Conservation (phyloP, 169 alveolate species). For the Cryptosporidium ubiquitum region DNA sequence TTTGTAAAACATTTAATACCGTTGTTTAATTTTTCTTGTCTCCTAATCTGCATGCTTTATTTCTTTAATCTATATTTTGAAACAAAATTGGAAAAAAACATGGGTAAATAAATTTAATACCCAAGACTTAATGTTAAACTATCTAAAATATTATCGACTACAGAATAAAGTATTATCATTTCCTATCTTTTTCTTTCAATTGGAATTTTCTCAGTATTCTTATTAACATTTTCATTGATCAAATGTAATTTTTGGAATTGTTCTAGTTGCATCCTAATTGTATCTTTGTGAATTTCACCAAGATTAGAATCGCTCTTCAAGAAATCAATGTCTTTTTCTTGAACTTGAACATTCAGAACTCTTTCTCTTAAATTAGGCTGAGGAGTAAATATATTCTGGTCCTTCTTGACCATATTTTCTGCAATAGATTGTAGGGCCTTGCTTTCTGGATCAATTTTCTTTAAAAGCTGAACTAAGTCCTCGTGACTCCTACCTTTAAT, state of each 20-base stretch:
- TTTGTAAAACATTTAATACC: neutral
- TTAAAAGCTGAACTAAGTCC: conserved; percentile 46
- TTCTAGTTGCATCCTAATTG: conserved; percentile 72
- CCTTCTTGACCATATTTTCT: conserved; percentile 47
- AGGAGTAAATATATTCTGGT: conserved; percentile 27
- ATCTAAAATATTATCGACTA: neutral
- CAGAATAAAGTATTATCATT: neutral
- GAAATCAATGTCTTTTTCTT: conserved; percentile 27
- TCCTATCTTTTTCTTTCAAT: conserved; percentile 9
- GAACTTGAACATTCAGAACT: conserved; percentile 14
- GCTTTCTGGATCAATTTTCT: conserved; percentile 67
- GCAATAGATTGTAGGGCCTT: conserved; percentile 69
- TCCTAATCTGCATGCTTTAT: conserved; percentile 1
- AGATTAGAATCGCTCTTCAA: conserved; percentile 4
- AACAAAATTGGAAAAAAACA: neutral
- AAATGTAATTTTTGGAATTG: conserved; percentile 55
- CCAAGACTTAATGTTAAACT: neutral
- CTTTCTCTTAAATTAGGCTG: conserved; percentile 35
- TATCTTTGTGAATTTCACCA: conserved; percentile 65
- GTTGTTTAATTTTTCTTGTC: neutral
- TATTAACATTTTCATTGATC: conserved; percentile 49
- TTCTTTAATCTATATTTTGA: neutral
- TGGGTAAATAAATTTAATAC: neutral
- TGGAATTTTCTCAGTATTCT: conserved; percentile 19
- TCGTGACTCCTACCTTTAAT: conserved; percentile 57